Evolutionary conservation across 768 basidiomycete genomes (phyloP).

Genomic region (Mycena venus): DNA sequence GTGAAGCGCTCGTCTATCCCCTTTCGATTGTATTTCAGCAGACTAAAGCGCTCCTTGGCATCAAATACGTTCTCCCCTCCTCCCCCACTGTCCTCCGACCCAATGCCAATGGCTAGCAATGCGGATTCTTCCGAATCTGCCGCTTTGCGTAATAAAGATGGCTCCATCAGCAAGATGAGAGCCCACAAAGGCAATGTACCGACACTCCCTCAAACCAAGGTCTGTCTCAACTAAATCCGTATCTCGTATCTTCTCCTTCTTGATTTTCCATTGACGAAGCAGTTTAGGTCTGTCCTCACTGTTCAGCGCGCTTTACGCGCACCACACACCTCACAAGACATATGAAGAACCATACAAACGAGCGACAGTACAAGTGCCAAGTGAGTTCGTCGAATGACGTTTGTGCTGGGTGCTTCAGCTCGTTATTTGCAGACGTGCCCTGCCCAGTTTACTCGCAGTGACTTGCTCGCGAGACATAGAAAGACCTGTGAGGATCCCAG

Average conservation of each 20-base stretch:
- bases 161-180: conserved; percentile 73
- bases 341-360: conserved; percentile 71
- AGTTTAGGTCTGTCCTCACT: conserved; percentile 63
- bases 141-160: conserved; percentile 60
- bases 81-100: too few species aligned
- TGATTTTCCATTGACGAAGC: not conserved
- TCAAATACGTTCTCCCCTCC: too few species aligned
- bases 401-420: conserved; percentile 9
- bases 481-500: conserved; percentile 70
- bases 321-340: conserved; percentile 76
- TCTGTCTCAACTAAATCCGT: not conserved
- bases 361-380: conserved; percentile 68
- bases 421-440: conserved; percentile 61
- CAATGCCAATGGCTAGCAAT: too few species aligned
- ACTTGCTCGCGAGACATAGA: conserved; percentile 73
- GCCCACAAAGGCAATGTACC: conserved; percentile 73
- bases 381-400: conserved; percentile 50
- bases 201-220: conserved; percentile 72
- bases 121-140: not conserved
- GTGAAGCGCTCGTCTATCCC: too few species aligned
- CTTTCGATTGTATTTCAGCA: too few species aligned
- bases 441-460: conserved; percentile 75
- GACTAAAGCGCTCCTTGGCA: too few species aligned
- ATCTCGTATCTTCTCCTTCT: not conserved
- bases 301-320: conserved; percentile 75